Evolutionary conservation across 352 stramenopile species (phyloP), one percentile per base, ranked within the genome.

Genomic region (Elongisporangium undulatum): DNA sequence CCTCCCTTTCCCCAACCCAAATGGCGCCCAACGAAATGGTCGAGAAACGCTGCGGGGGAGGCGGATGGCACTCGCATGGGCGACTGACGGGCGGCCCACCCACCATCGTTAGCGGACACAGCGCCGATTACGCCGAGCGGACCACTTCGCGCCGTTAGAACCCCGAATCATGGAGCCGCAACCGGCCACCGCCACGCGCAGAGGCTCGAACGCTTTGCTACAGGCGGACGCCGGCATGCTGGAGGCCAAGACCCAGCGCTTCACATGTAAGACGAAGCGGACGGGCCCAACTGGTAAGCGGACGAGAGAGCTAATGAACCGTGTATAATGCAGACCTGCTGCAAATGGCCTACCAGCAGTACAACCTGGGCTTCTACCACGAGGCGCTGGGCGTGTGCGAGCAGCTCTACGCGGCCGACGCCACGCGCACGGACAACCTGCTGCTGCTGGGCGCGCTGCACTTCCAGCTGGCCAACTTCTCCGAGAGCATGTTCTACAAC

Each of bases 401-500:
- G 59, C 76, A 95, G 49, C 75, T 98, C 29, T 98, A 98, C 68
- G 75, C 88, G 48, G 74, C 77, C 34, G 87, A 97, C 63, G 78
- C 92, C 10, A 92, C 77, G 53, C 87, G 90, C 39, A 89, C 87
- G 1, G 94, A 98, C 61, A 97, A 97, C 61, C 67, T 98, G 21
- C 68, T 98, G 52, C 82, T 98, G 20, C 72, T 98, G 3, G 93
- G 94, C 13, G 95, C 95, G 22, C 67, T 97, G 39, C 94, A 98
- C 69, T 98, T 98, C 61, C 92, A 98, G 61, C 74, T 98, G 0
- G 82, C 89, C 19, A 96, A 98, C 68, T 89, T 96, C 53, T 86
- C 74, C 8, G 92, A 98, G 61, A 86, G 77, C 61, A 96, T 98
- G 53, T 98, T 97, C 65, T 98, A 97, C 82, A 98, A 98, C 67